Evolutionary conservation across 2,329 filamentous ascomycete species (phyloP).

Genomic region (Monosporascus sp.): DNA sequence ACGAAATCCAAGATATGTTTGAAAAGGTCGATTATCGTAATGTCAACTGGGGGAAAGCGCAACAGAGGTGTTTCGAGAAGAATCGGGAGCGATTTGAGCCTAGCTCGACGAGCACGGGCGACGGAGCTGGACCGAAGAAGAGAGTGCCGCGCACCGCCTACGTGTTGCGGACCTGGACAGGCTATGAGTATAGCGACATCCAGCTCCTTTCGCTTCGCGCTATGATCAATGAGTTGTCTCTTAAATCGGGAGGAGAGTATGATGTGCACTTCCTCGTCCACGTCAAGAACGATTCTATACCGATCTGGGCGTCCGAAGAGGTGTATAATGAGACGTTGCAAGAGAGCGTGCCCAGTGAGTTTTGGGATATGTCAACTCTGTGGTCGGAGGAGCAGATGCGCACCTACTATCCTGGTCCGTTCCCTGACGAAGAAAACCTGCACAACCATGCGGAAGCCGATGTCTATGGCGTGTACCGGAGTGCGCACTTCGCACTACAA

Average conservation of each 20-base stretch:
- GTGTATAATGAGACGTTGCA: slow-evolving; percentile 46
- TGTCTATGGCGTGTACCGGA: slow-evolving; percentile 48
- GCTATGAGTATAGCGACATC: slow-evolving; percentile 58
- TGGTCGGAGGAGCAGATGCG: slow-evolving; percentile 65
- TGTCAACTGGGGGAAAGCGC: slow-evolving; percentile 28
- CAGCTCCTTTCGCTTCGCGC: slow-evolving; percentile 61
- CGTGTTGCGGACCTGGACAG: slow-evolving; percentile 61
- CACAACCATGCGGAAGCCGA: slow-evolving; percentile 35
- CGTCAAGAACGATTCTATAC: slow-evolving; percentile 39
- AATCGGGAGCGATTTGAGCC: slow-evolving; percentile 46
- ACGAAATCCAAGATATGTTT: slow-evolving; percentile 33
- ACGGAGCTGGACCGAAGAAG: slow-evolving; percentile 11
- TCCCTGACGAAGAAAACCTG: slow-evolving; percentile 49
- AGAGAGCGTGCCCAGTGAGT: slow-evolving; percentile 55
- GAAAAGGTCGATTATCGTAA: slow-evolving; percentile 31
- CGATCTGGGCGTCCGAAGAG: slow-evolving; percentile 24
- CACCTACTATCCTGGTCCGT: slow-evolving; percentile 54
- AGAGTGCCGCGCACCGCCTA: slow-evolving; percentile 47
- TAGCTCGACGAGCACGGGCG: slow-evolving; percentile 1
- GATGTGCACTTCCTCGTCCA: slow-evolving; percentile 47
- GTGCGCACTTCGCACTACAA: slow-evolving; percentile 37
- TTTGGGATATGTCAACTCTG: slow-evolving; percentile 60
- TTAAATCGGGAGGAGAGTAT: slow-evolving; percentile 62
- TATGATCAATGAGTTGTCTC: slow-evolving; percentile 57
- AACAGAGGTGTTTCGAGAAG: slow-evolving; percentile 32